Percentiles rank a stretch among this genome's conserved stretches.
Conservation (phyloP, 257 asterid species). For the Solanum verrucosum region DNA sequence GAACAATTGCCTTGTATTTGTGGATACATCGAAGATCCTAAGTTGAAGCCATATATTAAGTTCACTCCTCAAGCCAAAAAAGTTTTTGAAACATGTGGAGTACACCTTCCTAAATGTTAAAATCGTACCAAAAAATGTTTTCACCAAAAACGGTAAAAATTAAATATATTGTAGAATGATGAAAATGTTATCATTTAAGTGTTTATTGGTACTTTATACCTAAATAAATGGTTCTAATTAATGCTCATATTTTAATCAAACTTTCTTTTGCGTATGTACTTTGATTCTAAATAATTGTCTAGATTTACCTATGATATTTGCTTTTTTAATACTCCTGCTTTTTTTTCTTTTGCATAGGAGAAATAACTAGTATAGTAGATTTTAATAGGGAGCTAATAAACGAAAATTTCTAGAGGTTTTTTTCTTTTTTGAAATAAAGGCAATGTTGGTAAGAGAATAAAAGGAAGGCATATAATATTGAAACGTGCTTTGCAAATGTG, state of each 20-base stretch:
- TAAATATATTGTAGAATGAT: neutral
- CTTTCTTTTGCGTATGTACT: neutral
- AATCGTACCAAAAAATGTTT: neutral
- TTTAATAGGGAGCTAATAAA: too few species aligned
- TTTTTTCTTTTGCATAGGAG: too few species aligned
- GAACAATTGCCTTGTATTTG: slow-evolving; percentile 25
- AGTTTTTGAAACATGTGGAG: slow-evolving; percentile 7
- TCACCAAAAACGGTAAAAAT: neutral
- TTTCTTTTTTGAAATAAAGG: neutral
- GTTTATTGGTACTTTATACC: neutral
- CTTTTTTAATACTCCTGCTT: neutral
- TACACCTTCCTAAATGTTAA: slow-evolving; percentile 1
- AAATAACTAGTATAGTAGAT: too few species aligned
- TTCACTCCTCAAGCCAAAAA: slow-evolving; percentile 14
- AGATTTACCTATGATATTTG: neutral
- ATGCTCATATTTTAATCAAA: neutral
- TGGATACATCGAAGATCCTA: slow-evolving; percentile 9
- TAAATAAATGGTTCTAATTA: neutral
- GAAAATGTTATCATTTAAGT: neutral
- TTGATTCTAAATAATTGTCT: neutral
- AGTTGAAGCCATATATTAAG: neutral
- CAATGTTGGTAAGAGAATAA: neutral
- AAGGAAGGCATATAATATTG: neutral
- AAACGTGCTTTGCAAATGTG: neutral
- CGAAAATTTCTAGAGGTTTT: neutral